Percentiles rank a stretch among this genome's conserved stretches.
Conservation (phyloP, 768 basidiomycete genomes). For the Trametes gibbosa region DNA sequence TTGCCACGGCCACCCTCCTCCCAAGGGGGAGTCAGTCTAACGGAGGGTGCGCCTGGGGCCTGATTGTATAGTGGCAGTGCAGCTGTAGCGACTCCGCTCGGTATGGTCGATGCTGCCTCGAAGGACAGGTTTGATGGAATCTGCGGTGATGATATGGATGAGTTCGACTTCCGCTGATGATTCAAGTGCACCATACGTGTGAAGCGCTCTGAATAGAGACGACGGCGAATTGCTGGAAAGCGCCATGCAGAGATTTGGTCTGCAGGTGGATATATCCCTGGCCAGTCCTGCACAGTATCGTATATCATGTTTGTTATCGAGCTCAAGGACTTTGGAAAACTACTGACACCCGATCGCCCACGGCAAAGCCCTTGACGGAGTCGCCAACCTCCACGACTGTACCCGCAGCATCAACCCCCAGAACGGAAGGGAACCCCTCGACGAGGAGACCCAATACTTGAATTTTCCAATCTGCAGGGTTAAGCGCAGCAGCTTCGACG, state of each 20-base stretch:
- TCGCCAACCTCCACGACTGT: slow-evolving; percentile 38
- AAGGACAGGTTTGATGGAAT: slow-evolving; percentile 13
- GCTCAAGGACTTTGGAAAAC: background rate
- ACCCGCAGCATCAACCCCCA: slow-evolving; percentile 41
- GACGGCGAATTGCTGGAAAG: slow-evolving; percentile 1
- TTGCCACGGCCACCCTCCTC: slow-evolving; percentile 20
- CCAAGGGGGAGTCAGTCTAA: slow-evolving; percentile 22
- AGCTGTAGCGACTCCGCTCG: slow-evolving; percentile 12
- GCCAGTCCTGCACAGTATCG: background rate
- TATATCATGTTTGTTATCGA: background rate
- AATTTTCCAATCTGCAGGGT: slow-evolving; percentile 37
- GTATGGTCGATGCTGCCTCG: slow-evolving; percentile 16
- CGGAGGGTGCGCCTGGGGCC: slow-evolving; percentile 15
- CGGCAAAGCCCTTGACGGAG: slow-evolving; percentile 28
- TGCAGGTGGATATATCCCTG: background rate
- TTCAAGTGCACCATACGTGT: background rate
- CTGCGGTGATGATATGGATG: background rate
- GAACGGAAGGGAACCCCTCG: slow-evolving; percentile 37
- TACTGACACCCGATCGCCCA: slow-evolving; percentile 9
- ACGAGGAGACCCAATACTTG: slow-evolving; percentile 29
- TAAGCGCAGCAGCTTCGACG: slow-evolving; percentile 29
- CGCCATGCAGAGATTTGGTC: background rate
- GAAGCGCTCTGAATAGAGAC: background rate
- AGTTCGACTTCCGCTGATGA: background rate
- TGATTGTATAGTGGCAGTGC: slow-evolving; percentile 13